These are phyloP conservation scores for Tubosaeta sp. DNA, from an alignment of 768 basidiomycete species.

Conservation along the genomic window DNA sequence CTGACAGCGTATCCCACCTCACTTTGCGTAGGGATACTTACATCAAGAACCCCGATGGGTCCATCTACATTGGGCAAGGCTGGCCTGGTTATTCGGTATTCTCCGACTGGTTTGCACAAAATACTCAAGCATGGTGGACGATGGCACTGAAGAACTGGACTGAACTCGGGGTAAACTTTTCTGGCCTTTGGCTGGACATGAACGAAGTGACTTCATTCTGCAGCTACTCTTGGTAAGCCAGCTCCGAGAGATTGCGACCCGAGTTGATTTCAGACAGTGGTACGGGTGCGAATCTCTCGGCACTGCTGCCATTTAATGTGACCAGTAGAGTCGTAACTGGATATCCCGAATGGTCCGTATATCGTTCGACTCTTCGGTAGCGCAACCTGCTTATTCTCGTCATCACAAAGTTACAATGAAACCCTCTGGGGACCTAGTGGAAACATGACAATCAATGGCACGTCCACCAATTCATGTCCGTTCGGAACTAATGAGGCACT, in stretches of 20 bases:
- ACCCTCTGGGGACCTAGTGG: constrained; percentile 64
- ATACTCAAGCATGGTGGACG: constrained; percentile 56
- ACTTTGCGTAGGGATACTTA: constrained; percentile 50
- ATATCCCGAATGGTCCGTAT: constrained; percentile 66
- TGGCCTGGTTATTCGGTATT: constrained; percentile 77
- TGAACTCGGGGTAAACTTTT: constrained; percentile 48
- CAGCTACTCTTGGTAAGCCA: constrained; percentile 49
- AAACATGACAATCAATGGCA: constrained; percentile 70
- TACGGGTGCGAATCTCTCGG: constrained; percentile 50
- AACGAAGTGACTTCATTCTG: constrained; percentile 65
- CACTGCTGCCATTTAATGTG: constrained; percentile 50
- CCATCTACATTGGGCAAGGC: constrained; percentile 68
- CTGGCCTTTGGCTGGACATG: constrained; percentile 70
- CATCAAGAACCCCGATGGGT: constrained; percentile 71
- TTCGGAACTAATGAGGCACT: constrained; percentile 16
- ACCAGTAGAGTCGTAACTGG: constrained; percentile 41
- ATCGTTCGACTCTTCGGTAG: not conserved
- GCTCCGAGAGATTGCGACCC: not conserved
- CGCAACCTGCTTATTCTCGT: not conserved
- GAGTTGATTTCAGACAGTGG: constrained; percentile 30
- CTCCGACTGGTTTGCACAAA: constrained; percentile 57
- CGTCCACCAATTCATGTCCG: constrained; percentile 44
- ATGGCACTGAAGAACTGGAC: constrained; percentile 57
- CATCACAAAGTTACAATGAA: constrained; percentile 53
- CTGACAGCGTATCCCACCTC: not conserved